Evolutionary conservation across 2,329 filamentous ascomycete genomes (phyloP).

Genomic region (Colletotrichum eleusines): DNA sequence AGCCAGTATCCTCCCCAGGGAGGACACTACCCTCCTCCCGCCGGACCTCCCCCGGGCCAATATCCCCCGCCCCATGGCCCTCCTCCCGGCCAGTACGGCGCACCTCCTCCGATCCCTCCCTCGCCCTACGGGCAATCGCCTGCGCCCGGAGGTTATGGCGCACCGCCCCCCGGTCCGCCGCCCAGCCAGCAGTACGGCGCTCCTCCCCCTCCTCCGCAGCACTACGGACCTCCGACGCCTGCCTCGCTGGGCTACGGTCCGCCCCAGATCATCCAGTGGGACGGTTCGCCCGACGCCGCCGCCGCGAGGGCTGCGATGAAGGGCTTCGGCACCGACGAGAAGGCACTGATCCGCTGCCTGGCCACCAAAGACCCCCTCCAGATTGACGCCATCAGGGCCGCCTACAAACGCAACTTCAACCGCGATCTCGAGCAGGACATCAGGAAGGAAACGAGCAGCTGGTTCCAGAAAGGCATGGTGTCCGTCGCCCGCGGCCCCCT

Average conservation of each 20-base stretch:
- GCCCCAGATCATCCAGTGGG: constrained; percentile 75
- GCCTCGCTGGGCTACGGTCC: constrained; percentile 82
- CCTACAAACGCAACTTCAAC: constrained; percentile 73
- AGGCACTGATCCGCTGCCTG: constrained; percentile 76
- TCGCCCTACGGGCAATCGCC: constrained; percentile 49
- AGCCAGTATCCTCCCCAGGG: constrained; percentile 52
- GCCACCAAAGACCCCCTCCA: constrained; percentile 82
- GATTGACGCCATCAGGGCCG: constrained; percentile 73
- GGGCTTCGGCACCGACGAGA: constrained; percentile 91
- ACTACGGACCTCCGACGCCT: constrained; percentile 60
- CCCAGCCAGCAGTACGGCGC: constrained; percentile 52
- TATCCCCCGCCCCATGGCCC: constrained; percentile 53
- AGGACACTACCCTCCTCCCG: constrained; percentile 51
- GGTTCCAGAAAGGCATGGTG: constrained; percentile 80
- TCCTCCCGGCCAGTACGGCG: constrained; percentile 53
- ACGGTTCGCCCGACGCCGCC: constrained; percentile 77
- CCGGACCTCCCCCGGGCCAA: constrained; percentile 48
- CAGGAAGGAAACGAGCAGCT: constrained; percentile 79
- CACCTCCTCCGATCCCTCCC: constrained; percentile 49
- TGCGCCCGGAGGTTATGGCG: constrained; percentile 45
- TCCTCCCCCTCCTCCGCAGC: constrained; percentile 54
- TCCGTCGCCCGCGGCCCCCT: constrained; percentile 84
- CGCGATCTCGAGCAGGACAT: constrained; percentile 82
- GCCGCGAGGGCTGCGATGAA: constrained; percentile 88
- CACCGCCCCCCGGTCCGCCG: constrained; percentile 43